Percentiles rank a stretch among this genome's conserved stretches.
Evolutionary conservation across 2,329 filamentous ascomycete genomes (phyloP).

Genomic region (Trichoderma simmonsii): DNA sequence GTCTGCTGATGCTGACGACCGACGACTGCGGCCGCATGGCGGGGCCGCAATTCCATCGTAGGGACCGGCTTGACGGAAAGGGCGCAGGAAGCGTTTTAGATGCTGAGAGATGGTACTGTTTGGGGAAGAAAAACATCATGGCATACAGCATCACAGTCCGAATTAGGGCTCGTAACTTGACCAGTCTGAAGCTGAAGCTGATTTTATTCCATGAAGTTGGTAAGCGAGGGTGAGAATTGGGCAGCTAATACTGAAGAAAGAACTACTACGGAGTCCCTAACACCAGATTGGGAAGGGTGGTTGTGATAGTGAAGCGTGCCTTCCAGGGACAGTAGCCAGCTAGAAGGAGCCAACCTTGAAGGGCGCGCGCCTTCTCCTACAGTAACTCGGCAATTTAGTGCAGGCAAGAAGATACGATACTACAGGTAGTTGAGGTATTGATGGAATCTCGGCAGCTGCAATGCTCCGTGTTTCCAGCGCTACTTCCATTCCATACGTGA

Average conservation of each 20-base stretch:
- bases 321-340: neutral
- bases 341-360: neutral
- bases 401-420: no score
- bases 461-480: neutral
- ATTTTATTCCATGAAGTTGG: neutral
- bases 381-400: neutral
- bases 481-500: neutral
- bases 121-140: neutral
- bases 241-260: neutral
- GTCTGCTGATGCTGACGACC: constrained; percentile 17
- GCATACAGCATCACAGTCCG: neutral
- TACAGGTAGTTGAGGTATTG: no score
- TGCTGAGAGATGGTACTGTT: neutral
- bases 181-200: neutral
- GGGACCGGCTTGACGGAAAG: neutral
- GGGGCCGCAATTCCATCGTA: constrained; percentile 14
- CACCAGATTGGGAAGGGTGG: neutral
- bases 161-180: neutral
- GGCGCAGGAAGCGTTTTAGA: neutral
- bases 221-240: neutral
- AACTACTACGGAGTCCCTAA: neutral
- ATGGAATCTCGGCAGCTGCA: neutral
- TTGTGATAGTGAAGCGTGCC: neutral
- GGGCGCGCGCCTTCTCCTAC: neutral
- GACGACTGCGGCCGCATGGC: constrained; percentile 14